phyloP scores from a whole-genome alignment of 2,329 filamentous ascomycete species.

The Penicillium sclerotiorum region DNA sequence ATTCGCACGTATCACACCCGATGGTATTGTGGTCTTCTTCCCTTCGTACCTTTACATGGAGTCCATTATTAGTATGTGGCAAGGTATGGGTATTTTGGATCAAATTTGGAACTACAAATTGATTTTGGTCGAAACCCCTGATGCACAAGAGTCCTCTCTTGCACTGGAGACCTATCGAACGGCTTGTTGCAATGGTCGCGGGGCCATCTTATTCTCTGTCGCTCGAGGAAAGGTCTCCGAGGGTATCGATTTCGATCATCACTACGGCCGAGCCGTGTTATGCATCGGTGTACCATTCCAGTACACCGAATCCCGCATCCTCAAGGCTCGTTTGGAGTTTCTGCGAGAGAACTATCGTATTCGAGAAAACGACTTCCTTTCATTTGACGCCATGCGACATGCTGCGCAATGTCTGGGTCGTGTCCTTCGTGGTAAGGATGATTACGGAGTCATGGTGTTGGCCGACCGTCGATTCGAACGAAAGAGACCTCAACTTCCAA shows the following conservation, averaged over 20 bases:
- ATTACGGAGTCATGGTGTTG: slow-evolving; percentile 99
- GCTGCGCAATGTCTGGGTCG: slow-evolving; percentile 94
- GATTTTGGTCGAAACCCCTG: slow-evolving; percentile 95
- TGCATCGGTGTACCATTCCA: slow-evolving; percentile 98
- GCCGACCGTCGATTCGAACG: slow-evolving; percentile 92
- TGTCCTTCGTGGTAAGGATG: slow-evolving; percentile 92
- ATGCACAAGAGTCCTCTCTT: slow-evolving; percentile 94
- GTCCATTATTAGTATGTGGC: slow-evolving; percentile 98
- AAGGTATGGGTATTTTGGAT: slow-evolving; percentile 96
- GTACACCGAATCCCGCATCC: slow-evolving; percentile 95
- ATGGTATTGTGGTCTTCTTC: slow-evolving; percentile 99
- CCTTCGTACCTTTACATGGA: slow-evolving; percentile 99
- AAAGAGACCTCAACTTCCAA: slow-evolving; percentile 86
- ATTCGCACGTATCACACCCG: slow-evolving; percentile 92
- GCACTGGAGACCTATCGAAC: slow-evolving; percentile 96
- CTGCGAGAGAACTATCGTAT: slow-evolving; percentile 97
- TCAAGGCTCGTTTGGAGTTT: slow-evolving; percentile 94
- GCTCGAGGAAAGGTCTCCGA: slow-evolving; percentile 96
- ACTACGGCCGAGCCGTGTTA: slow-evolving; percentile 92
- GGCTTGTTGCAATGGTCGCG: slow-evolving; percentile 94
- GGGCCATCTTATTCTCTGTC: slow-evolving; percentile 90
- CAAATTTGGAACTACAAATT: slow-evolving; percentile 99
- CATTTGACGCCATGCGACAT: slow-evolving; percentile 99
- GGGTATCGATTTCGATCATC: slow-evolving; percentile 98
- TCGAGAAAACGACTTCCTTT: slow-evolving; percentile 94